phyloP scores from a whole-genome alignment of 495 filamentous ascomycete species.

The Hyaloscypha hepaticicola region DNA sequence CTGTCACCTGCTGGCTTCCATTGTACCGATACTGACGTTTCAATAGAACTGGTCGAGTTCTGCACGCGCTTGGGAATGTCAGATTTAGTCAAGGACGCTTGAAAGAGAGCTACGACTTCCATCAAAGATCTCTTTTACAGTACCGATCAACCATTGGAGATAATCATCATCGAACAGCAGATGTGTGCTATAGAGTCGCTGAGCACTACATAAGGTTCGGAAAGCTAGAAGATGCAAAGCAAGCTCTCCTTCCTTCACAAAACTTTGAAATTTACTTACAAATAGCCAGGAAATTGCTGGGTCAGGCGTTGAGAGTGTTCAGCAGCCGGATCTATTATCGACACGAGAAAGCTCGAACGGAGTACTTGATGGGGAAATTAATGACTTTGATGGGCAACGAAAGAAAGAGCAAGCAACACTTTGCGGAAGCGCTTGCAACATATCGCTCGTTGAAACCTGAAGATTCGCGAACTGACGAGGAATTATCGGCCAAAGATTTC shows the following conservation, averaged over 20 bases:
- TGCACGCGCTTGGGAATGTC: conserved; percentile 37
- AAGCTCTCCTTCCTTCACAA: conserved; percentile 19
- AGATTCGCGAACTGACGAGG: too few species aligned
- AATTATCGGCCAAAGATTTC: too few species aligned
- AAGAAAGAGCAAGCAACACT: too few species aligned
- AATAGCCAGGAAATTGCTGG: conserved; percentile 24
- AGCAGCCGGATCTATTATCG: too few species aligned
- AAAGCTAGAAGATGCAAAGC: conserved; percentile 31
- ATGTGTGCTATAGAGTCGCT: conserved; percentile 32
- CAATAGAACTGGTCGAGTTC: conserved; percentile 34
- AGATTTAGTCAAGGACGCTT: conserved; percentile 20
- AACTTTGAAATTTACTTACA: conserved; percentile 25
- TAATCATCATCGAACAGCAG: conserved; percentile 33
- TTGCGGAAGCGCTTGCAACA: too few species aligned
- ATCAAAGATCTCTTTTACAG: conserved; percentile 28
- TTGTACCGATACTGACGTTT: too few species aligned
- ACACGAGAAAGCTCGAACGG: too few species aligned
- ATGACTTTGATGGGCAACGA: too few species aligned
- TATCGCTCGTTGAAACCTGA: too few species aligned
- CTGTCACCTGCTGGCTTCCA: not conserved
- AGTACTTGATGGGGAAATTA: too few species aligned
- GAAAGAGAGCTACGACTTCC: conserved; percentile 34
- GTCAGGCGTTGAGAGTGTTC: conserved; percentile 30
- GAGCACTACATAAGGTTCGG: conserved; percentile 32
- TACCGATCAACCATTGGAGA: conserved; percentile 33